Conservation (phyloP, 2,329 filamentous ascomycete genomes). For the Lachnellula arida region DNA sequence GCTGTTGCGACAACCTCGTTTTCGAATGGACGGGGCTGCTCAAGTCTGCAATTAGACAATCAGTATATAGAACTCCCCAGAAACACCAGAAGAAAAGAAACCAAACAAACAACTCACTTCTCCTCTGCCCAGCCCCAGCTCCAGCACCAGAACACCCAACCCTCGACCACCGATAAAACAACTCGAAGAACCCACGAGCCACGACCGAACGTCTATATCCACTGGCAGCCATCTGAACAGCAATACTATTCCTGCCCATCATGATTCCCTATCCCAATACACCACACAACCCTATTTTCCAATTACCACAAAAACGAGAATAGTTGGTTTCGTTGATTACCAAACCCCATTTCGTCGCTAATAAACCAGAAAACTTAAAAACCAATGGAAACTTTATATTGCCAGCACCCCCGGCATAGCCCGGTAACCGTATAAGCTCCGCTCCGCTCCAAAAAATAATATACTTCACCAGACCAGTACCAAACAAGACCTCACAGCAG, state of each 20-base stretch:
- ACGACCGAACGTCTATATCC: conserved; percentile 4
- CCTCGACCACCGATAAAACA: conserved; percentile 19
- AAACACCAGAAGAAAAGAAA: background rate
- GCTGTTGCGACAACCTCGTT: too few relatives aligned
- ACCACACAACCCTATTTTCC: background rate
- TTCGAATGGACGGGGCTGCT: background rate
- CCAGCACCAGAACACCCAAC: background rate
- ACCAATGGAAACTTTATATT: background rate
- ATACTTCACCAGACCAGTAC: too few relatives aligned
- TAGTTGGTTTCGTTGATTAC: too few relatives aligned
- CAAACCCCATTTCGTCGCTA: too few relatives aligned
- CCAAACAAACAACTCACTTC: background rate
- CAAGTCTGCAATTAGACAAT: background rate
- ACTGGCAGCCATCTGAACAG: conserved; percentile 9
- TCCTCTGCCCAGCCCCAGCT: background rate
- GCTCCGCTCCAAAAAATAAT: conserved; percentile 2
- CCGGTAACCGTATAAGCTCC: conserved; percentile 1
- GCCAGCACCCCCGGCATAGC: background rate
- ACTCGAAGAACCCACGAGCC: conserved; percentile 21
- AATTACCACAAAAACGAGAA: too few relatives aligned
- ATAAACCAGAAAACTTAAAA: background rate
- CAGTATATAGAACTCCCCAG: background rate
- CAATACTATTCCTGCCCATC: too few relatives aligned
- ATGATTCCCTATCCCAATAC: background rate
- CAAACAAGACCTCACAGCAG: background rate